Evolutionary conservation across 2,329 filamentous ascomycete species (phyloP), one percentile per base, ranked within the genome.

Genomic region (Sporothrix mexicana): DNA sequence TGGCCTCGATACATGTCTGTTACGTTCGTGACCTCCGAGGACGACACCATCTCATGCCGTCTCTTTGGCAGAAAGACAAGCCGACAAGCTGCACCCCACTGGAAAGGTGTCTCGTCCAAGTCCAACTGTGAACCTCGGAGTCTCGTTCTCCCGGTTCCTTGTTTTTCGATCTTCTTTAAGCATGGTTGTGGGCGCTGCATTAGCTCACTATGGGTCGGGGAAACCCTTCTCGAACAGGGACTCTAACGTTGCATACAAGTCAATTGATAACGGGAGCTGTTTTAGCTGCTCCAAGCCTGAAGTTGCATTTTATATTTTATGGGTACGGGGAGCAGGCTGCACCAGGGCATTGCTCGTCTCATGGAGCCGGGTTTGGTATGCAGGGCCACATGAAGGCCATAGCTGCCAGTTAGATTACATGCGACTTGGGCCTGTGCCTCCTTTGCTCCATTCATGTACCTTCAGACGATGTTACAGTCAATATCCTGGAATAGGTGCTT

Each of bases 291-390:
- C 10, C 15, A 2, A 20, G 17, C 15, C 6, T 25, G 51, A 7
- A 2, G 20, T 55, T 55, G 51, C 25, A 43, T 10, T 43, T 9
- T 43, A 20, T 55, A 43, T 10, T 43, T 9, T 43, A 20, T 62
- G 30, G 57, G 30, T 20, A 41, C 57, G 15, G 57, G 17, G 12
- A 62, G 15, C 10, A 17, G 1, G 23, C 3, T 36, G 30, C 30
- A 36, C 30, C 30, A 36, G 36, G 7, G 61, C 43, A 51, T 51
- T 49, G 45, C 64, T 67, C 15, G 45, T 36, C 64, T 67, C 64
- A 23, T 15, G 36, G 20, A 36, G 47, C 45, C 64, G 45, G 20
- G 23, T 36, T 66, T 47, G 62, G 62, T 23, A 49, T 30, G 20
- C 62, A 66, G n/a, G n/a, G n/a, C n/a, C n/a, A n/a, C n/a, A n/a